A percentile compares a stretch with the other conserved stretches of the same genome.
These are phyloP conservation scores for Neofusicoccum laricinum DNA, from an alignment of 2,329 filamentous ascomycete genomes.

Conservation along the genomic window DNA sequence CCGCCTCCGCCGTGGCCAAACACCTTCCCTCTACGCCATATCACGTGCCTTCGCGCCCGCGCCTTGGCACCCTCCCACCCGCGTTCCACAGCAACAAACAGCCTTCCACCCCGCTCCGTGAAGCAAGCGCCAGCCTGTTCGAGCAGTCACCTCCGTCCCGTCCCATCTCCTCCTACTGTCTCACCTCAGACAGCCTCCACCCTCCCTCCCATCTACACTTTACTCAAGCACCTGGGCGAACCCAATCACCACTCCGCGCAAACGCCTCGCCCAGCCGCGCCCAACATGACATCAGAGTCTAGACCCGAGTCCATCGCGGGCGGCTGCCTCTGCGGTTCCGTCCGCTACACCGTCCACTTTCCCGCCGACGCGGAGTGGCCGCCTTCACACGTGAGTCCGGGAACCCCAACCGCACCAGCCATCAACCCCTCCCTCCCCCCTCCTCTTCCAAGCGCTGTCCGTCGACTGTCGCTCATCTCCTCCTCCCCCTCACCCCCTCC, in stretches of 20 bases:
- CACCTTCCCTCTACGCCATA: background rate
- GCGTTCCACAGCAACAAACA: background rate
- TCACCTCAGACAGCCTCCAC: background rate
- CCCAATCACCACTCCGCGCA: background rate
- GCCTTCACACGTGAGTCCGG: conserved; percentile 20
- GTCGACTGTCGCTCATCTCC: too few species aligned
- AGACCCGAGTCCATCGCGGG: conserved; percentile 16
- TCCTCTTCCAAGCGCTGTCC: background rate
- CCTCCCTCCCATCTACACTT: background rate
- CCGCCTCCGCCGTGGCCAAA: too few species aligned
- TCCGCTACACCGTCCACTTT: conserved; percentile 25
- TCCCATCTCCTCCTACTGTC: background rate
- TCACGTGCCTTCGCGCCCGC: background rate
- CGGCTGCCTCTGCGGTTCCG: conserved; percentile 27
- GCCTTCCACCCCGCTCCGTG: too few species aligned
- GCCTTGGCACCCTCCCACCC: background rate
- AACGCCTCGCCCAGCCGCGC: background rate
- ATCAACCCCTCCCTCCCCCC: background rate
- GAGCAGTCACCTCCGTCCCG: background rate
- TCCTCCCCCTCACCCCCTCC: background rate
- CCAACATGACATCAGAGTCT: background rate
- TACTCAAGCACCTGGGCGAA: background rate
- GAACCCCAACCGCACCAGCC: background rate
- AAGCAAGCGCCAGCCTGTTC: background rate
- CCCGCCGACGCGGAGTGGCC: conserved; percentile 24